These are phyloP conservation scores for Stemphylium lycopersici DNA, from an alignment of 2,329 filamentous ascomycete species.

Conservation along the genomic window DNA sequence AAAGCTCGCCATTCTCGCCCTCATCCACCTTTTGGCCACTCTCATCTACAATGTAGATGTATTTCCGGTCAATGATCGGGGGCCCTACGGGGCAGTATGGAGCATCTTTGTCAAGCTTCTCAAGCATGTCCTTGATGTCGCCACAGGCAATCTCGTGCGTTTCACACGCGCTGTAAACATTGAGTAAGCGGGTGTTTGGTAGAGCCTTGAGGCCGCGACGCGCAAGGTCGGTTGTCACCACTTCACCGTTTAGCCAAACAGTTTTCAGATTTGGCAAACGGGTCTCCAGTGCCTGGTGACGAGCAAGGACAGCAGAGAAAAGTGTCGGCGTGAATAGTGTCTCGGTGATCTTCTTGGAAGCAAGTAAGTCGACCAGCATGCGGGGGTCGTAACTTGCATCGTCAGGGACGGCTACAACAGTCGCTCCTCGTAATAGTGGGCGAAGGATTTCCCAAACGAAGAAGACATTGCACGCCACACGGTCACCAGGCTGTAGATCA, in stretches of 20 bases:
- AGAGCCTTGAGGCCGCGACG: conserved; percentile 70
- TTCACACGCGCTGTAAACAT: conserved; percentile 83
- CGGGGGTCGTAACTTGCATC: conserved; percentile 78
- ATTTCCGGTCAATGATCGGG: conserved; percentile 66
- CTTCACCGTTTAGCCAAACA: conserved; percentile 82
- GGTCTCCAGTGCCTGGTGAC: conserved; percentile 68
- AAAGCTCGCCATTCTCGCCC: conserved; percentile 74
- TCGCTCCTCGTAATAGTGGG: conserved; percentile 75
- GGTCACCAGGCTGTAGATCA: conserved; percentile 72
- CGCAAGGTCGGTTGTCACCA: conserved; percentile 78
- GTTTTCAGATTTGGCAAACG: conserved; percentile 71
- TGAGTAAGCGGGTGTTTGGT: conserved; percentile 72
- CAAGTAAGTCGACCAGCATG: conserved; percentile 73
- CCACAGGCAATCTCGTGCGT: conserved; percentile 82
- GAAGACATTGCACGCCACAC: conserved; percentile 87
- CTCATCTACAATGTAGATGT: conserved; percentile 76
- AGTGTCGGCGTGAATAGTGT: conserved; percentile 85
- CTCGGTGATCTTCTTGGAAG: conserved; percentile 71
- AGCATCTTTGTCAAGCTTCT: conserved; percentile 60
- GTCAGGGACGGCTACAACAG: conserved; percentile 76
- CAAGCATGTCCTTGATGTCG: conserved; percentile 71
- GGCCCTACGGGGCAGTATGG: conserved; percentile 76
- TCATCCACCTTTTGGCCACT: conserved; percentile 65
- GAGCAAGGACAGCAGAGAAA: conserved; percentile 73
- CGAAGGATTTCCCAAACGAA: conserved; percentile 86